Evolutionary conservation across 2,329 filamentous ascomycete species (phyloP).

Genomic region (Cryoendolithus antarcticus): DNA sequence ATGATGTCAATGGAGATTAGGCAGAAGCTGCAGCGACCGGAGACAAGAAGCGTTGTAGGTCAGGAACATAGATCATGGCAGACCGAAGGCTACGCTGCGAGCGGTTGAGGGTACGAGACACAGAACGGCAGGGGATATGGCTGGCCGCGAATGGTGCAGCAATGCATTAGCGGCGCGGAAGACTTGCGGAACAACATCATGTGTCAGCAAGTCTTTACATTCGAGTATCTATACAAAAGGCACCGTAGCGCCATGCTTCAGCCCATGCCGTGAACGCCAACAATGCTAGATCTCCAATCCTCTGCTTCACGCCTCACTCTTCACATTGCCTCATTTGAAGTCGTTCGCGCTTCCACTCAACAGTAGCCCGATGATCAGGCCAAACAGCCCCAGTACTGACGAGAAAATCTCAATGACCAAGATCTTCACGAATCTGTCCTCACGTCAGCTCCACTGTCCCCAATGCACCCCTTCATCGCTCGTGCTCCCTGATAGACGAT

Average conservation of each 20-base stretch:
- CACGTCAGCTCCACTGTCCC: constrained; percentile 6
- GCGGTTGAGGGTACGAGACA: too few species aligned
- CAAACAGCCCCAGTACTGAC: constrained; percentile 90
- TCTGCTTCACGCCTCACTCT: neutral
- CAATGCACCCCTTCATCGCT: neutral
- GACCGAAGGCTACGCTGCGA: too few species aligned
- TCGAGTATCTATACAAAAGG: constrained; percentile 6
- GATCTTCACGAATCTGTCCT: constrained; percentile 83
- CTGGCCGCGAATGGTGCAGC: too few species aligned
- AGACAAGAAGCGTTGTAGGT: too few species aligned
- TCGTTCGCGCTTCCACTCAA: constrained; percentile 72
- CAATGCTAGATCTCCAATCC: constrained; percentile 2
- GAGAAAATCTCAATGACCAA: constrained; percentile 99
- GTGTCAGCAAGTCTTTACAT: constrained; percentile 3
- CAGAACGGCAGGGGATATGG: too few species aligned
- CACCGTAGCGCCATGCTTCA: neutral
- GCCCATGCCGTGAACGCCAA: constrained; percentile 4
- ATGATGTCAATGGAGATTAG: too few species aligned
- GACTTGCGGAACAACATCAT: neutral
- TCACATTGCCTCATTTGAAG: constrained; percentile 36
- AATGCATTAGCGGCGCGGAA: too few species aligned
- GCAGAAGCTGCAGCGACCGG: too few species aligned
- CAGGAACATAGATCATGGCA: too few species aligned
- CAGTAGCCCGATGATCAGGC: constrained; percentile 85
- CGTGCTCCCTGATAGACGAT: neutral